Percentiles rank a stretch among this genome's conserved stretches.
phyloP scores from a whole-genome alignment of 441 rosid genomes.

The Croton laevigatus region DNA sequence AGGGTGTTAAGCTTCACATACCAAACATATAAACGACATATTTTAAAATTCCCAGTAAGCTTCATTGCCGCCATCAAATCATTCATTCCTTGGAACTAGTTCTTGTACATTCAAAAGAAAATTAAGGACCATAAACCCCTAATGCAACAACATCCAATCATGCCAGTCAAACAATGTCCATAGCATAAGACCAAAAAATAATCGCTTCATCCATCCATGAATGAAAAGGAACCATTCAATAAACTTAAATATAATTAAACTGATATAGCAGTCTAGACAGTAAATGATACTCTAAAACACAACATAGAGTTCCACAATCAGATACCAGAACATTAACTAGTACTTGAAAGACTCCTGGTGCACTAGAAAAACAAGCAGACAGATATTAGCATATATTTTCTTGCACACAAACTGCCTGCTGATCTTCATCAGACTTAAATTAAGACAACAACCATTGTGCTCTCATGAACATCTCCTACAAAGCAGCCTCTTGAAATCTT shows the following conservation, averaged over 20 bases:
- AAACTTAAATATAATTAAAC: slow-evolving; percentile 5
- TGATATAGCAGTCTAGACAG: slow-evolving; percentile 1
- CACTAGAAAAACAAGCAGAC: slow-evolving; percentile 8
- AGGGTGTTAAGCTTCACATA: neutral
- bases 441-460: slow-evolving; percentile 6
- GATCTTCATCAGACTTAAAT: slow-evolving; percentile 17
- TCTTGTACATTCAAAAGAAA: neutral
- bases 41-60: neutral
- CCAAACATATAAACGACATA: neutral
- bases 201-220: neutral
- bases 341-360: slow-evolving; percentile 8
- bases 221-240: neutral
- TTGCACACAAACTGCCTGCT: neutral
- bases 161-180: neutral
- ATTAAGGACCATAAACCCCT: neutral
- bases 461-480: slow-evolving; percentile 12
- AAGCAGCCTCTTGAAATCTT: slow-evolving; percentile 21
- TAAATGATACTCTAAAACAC: neutral
- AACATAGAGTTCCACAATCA: neutral
- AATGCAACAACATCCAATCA: neutral
- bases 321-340: slow-evolving; percentile 4
- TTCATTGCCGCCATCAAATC: neutral
- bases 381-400: neutral
- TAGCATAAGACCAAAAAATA: neutral
- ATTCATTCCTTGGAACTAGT: neutral